These are phyloP conservation scores for Sabuloglossum arenarium DNA, from an alignment of 495 filamentous ascomycete species.

Conservation along the genomic window DNA sequence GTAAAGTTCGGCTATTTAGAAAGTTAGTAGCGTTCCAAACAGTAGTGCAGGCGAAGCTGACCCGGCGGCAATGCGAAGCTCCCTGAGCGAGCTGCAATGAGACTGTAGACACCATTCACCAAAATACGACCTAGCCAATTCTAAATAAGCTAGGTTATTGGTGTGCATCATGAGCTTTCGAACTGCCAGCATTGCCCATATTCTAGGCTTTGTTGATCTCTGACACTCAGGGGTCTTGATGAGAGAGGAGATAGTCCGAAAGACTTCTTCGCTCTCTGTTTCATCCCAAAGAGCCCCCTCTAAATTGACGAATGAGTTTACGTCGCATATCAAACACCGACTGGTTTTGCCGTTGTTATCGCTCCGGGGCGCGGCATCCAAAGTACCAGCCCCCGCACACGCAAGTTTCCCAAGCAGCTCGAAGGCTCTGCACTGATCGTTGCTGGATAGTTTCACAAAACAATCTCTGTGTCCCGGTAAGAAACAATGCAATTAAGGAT, in stretches of 20 bases:
- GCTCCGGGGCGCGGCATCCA: not conserved
- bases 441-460: slow-evolving; percentile 1
- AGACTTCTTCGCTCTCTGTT: slow-evolving; percentile 22
- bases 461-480: not conserved
- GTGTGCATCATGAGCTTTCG: slow-evolving; percentile 47
- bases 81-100: slow-evolving; percentile 61
- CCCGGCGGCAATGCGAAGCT: slow-evolving; percentile 66
- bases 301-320: not conserved
- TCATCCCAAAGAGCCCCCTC: slow-evolving; percentile 8
- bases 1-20: slow-evolving; percentile 33
- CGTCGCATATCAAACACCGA: slow-evolving; percentile 5
- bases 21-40: not conserved
- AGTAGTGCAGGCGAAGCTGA: slow-evolving; percentile 12
- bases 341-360: not conserved
- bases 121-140: slow-evolving; percentile 39
- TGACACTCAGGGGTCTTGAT: slow-evolving; percentile 33
- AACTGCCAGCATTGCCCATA: slow-evolving; percentile 52
- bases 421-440: slow-evolving; percentile 2
- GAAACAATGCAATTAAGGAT: not conserved
- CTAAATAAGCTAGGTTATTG: slow-evolving; percentile 29
- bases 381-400: slow-evolving; percentile 5
- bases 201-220: slow-evolving; percentile 37
- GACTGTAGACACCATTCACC: slow-evolving; percentile 69
- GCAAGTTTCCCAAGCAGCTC: not conserved
- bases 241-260: slow-evolving; percentile 33